A percentile compares a stretch with the other conserved stretches of the same genome.
Evolutionary conservation across 768 basidiomycete genomes (phyloP).

Genomic region (Erythrobasidium yunnanense): DNA sequence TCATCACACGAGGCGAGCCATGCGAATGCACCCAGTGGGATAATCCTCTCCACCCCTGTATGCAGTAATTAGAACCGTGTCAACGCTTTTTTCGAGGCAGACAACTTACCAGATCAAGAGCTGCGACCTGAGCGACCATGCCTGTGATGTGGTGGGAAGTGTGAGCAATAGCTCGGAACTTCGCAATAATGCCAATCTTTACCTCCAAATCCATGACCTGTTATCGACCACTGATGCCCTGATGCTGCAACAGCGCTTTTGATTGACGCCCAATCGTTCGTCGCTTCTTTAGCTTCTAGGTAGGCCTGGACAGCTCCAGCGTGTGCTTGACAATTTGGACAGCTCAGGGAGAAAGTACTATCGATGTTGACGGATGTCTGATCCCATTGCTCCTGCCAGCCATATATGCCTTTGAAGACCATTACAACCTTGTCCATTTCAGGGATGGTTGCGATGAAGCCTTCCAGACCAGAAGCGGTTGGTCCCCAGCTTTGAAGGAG

Average conservation of each 20-base stretch:
- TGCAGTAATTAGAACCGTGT: neutral
- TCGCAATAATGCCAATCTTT: neutral
- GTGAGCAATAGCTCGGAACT: neutral
- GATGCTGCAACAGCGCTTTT: slow-evolving; percentile 29
- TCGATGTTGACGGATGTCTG: slow-evolving; percentile 6
- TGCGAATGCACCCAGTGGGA: slow-evolving; percentile 13
- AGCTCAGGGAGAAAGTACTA: slow-evolving; percentile 27
- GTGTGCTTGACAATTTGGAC: slow-evolving; percentile 34
- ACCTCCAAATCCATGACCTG: slow-evolving; percentile 33
- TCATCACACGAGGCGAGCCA: slow-evolving; percentile 31
- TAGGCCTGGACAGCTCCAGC: slow-evolving; percentile 32
- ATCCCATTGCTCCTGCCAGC: slow-evolving; percentile 17
- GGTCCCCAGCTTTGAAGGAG: slow-evolving; percentile 31
- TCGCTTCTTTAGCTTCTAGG: slow-evolving; percentile 34
- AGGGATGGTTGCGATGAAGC: slow-evolving; percentile 33
- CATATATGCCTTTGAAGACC: slow-evolving; percentile 34
- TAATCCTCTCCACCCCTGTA: slow-evolving; percentile 27
- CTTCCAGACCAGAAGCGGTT: slow-evolving; percentile 29
- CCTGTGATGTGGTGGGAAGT: slow-evolving; percentile 25
- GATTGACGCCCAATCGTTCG: slow-evolving; percentile 32
- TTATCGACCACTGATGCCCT: slow-evolving; percentile 34
- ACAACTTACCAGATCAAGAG: slow-evolving; percentile 33
- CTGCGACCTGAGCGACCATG: slow-evolving; percentile 35
- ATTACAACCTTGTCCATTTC: slow-evolving; percentile 35
- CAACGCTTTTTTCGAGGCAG: too few relatives aligned